These are phyloP conservation scores for Lepidium aucheri DNA, from an alignment of 345 rosid genomes.

Conservation along the genomic window DNA sequence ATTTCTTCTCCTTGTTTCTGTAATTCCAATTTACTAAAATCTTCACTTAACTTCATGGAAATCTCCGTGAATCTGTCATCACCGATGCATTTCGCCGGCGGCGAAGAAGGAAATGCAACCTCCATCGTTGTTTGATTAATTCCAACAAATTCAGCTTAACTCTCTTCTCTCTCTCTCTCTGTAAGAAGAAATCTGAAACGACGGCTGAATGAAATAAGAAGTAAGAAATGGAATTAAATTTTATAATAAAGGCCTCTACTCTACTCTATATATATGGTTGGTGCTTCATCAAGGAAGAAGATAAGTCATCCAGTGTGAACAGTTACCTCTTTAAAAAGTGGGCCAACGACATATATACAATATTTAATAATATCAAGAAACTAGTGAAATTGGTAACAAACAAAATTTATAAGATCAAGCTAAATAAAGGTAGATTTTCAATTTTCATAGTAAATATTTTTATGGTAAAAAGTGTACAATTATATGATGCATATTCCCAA, in stretches of 20 bases:
- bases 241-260: neutral
- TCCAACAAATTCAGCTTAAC: neutral
- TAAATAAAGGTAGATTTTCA: too few species aligned
- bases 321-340: neutral
- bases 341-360: neutral
- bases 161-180: neutral
- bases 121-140: slow-evolving; percentile 16
- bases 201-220: neutral
- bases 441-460: too few species aligned
- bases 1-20: neutral
- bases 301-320: slow-evolving; percentile 4
- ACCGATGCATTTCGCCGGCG: slow-evolving; percentile 9
- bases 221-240: neutral
- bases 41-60: slow-evolving; percentile 6
- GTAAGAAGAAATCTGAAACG: slow-evolving; percentile 7
- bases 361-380: neutral
- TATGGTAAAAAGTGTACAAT: too few species aligned
- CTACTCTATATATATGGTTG: slow-evolving; percentile 14
- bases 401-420: too few species aligned
- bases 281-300: neutral
- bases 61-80: slow-evolving; percentile 8
- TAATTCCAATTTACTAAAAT: slow-evolving; percentile 15
- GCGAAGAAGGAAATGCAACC: slow-evolving; percentile 3
- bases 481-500: too few species aligned
- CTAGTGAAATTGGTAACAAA: too few species aligned